Evolutionary conservation across 2,329 filamentous ascomycete species (phyloP).

Genomic region (Nemania serpens): DNA sequence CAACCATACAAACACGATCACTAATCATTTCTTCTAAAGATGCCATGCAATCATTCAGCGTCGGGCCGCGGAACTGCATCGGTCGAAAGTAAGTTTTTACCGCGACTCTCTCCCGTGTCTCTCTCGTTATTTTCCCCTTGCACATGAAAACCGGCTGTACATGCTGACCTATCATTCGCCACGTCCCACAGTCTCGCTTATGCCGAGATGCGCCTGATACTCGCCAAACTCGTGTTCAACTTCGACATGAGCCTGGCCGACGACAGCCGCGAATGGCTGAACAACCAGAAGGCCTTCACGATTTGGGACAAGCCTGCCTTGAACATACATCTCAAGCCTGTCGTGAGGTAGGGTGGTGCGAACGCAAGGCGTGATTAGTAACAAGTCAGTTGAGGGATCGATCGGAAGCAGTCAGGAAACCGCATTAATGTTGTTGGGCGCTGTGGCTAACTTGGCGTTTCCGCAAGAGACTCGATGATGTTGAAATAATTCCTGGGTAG

Average conservation of each 20-base stretch:
- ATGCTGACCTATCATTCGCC: slow-evolving; percentile 3
- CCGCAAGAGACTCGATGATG: no score
- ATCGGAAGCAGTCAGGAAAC: not conserved
- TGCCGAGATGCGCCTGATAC: slow-evolving; percentile 48
- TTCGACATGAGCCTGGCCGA: slow-evolving; percentile 44
- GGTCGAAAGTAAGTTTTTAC: slow-evolving; percentile 44
- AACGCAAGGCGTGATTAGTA: not conserved
- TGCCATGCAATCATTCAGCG: slow-evolving; percentile 44
- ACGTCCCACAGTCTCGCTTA: slow-evolving; percentile 45
- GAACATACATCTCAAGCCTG: slow-evolving; percentile 37
- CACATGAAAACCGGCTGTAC: not conserved
- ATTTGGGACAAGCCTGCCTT: slow-evolving; percentile 44
- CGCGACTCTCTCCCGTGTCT: not conserved
- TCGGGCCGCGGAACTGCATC: slow-evolving; percentile 47
- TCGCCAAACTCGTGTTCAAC: slow-evolving; percentile 45
- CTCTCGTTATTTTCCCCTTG: not conserved
- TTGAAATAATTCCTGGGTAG: not conserved
- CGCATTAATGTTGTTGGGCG: not conserved
- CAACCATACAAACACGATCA: not conserved
- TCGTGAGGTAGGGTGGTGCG: not conserved
- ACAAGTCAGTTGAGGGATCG: not conserved
- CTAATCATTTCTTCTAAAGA: slow-evolving; percentile 23
- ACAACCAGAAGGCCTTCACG: slow-evolving; percentile 38
- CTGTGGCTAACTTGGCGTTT: no score
- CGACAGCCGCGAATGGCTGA: slow-evolving; percentile 38